Percentiles rank a stretch among this genome's conserved stretches.
Conservation (phyloP, 257 asterid genomes). For the Verbena officinalis region DNA sequence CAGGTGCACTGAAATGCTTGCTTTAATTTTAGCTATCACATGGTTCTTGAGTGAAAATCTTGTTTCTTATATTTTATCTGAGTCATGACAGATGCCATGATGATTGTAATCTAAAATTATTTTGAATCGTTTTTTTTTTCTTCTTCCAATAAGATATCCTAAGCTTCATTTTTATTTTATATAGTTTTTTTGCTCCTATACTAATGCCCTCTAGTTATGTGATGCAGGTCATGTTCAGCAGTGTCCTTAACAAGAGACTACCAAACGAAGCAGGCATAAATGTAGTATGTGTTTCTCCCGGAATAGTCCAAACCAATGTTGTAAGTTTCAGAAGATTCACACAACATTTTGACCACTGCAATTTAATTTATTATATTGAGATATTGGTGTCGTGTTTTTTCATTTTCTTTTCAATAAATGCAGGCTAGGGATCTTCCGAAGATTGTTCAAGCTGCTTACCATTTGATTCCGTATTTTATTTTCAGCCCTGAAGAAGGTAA, state of each 20-base stretch:
- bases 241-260: constrained; percentile 82
- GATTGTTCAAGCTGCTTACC: constrained; percentile 83
- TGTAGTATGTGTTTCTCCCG: constrained; percentile 85
- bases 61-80: constrained; percentile 19
- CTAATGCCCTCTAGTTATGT: constrained; percentile 31
- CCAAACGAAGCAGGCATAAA: constrained; percentile 93
- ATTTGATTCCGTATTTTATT: constrained; percentile 82
- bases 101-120: not conserved
- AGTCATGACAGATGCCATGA: not conserved
- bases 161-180: constrained; percentile 5
- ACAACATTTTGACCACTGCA: not conserved
- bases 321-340: constrained; percentile 52
- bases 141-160: constrained; percentile 3
- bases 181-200: not conserved
- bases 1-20: constrained; percentile 55
- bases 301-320: constrained; percentile 94
- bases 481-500: constrained; percentile 93
- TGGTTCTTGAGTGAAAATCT: constrained; percentile 2
- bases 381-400: not conserved
- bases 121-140: not conserved
- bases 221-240: constrained; percentile 91
- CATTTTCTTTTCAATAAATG: constrained; percentile 30
- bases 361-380: not conserved
- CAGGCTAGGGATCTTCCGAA: constrained; percentile 97
- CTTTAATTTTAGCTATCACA: constrained; percentile 22